Evolutionary conservation across 306 rosid species (phyloP).

Genomic region (Cotoneaster glaucophyllus): DNA sequence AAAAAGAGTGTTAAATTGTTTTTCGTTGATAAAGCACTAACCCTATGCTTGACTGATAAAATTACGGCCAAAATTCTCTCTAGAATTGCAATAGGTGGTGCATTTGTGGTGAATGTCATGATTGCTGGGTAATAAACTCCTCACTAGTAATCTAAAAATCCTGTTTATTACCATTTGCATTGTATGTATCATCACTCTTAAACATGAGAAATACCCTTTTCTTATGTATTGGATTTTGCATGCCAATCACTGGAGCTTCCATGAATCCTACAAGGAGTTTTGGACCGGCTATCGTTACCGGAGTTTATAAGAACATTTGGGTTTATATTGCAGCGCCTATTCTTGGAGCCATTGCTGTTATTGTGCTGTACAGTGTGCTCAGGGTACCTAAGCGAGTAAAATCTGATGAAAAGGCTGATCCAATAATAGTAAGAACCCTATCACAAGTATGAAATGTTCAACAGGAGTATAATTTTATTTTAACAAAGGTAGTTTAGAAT

Average conservation of each 20-base stretch:
- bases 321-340: conserved; percentile 18
- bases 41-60: conserved; percentile 5
- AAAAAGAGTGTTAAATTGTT: too few relatives aligned
- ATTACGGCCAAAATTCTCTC: conserved; percentile 31
- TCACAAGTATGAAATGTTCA: background rate
- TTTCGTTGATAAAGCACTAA: conserved; percentile 5
- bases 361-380: conserved; percentile 24
- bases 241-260: conserved; percentile 45
- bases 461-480: background rate
- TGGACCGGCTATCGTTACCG: conserved; percentile 34
- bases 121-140: conserved; percentile 28
- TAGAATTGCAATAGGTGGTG: conserved; percentile 11
- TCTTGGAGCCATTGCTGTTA: conserved; percentile 34
- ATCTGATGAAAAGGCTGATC: conserved; percentile 14
- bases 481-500: too few relatives aligned
- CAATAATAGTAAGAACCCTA: background rate
- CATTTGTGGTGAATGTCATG: conserved; percentile 29
- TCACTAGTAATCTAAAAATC: background rate
- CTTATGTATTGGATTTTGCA: conserved; percentile 14
- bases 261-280: conserved; percentile 61
- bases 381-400: conserved; percentile 16
- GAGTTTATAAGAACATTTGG: conserved; percentile 28
- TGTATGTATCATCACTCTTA: background rate
- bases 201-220: background rate
- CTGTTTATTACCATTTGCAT: background rate